phyloP scores from a whole-genome alignment of 116 monocot species.

The Phalaenopsis hybrid region DNA sequence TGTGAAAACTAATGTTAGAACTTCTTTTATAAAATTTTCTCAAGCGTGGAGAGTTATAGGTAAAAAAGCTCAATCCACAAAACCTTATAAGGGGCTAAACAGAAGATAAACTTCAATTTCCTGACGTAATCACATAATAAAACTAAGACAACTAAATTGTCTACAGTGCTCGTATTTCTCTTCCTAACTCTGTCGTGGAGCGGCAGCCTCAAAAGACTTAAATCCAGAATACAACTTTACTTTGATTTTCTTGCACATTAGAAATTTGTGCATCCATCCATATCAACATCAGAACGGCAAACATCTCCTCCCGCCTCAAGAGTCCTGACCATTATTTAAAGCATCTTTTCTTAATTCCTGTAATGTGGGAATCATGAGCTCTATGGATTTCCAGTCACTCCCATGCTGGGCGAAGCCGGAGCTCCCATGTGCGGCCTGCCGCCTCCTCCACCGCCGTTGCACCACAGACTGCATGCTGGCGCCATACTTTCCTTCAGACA shows the following conservation, averaged over 20 bases:
- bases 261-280: background rate
- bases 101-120: too few relatives aligned
- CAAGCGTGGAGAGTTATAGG: too few relatives aligned
- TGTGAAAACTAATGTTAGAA: too few relatives aligned
- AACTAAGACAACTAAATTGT: too few relatives aligned
- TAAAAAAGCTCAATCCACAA: too few relatives aligned
- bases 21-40: too few relatives aligned
- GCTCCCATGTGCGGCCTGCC: conserved; percentile 43
- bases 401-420: background rate
- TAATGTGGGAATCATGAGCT: background rate
- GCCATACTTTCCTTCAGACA: conserved; percentile 38
- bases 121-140: too few relatives aligned
- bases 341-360: background rate
- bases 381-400: background rate
- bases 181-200: conserved; percentile 2
- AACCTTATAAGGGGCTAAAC: too few relatives aligned
- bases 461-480: conserved; percentile 36
- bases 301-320: background rate
- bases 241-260: background rate
- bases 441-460: conserved; percentile 46
- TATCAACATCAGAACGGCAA: background rate
- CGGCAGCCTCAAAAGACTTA: background rate
- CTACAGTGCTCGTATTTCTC: background rate
- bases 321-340: background rate
- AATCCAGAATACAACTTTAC: background rate